Conservation (phyloP, 352 stramenopile genomes). For the Globisporangium rhizosaccharum region DNA sequence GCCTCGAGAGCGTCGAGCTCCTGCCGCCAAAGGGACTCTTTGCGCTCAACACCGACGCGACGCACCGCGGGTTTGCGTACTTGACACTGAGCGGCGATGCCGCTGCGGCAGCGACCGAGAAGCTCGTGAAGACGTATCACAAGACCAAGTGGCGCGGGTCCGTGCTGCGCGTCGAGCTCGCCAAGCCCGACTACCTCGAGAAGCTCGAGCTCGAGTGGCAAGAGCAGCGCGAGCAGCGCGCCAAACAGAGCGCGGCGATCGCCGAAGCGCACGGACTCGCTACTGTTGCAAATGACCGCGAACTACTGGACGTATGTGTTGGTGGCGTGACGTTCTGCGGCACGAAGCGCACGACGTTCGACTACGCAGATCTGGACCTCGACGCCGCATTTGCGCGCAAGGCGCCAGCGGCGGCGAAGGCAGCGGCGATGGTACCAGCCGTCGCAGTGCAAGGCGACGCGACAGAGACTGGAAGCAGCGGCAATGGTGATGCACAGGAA, state of each 20-base stretch:
- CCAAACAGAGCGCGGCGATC: conserved; percentile 1
- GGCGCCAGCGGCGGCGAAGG: background rate
- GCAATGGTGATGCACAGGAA: background rate
- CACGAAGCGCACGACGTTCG: conserved; percentile 19
- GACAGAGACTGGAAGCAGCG: conserved; percentile 5
- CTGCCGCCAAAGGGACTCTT: conserved; percentile 19
- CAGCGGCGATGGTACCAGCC: background rate
- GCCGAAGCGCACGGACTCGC: conserved; percentile 5
- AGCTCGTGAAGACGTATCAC: conserved; percentile 61
- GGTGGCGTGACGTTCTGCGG: conserved; percentile 24
- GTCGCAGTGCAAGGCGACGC: background rate
- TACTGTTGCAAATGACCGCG: background rate
- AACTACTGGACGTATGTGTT: conserved; percentile 13
- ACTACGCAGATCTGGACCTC: conserved; percentile 13
- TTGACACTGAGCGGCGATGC: conserved; percentile 35
- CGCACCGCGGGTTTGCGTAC: conserved; percentile 53
- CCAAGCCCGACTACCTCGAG: conserved; percentile 39
- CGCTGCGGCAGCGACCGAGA: conserved; percentile 23
- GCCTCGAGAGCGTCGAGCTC: conserved; percentile 37
- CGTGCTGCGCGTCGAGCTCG: conserved; percentile 53
- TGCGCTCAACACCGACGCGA: conserved; percentile 9
- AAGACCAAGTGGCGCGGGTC: conserved; percentile 67
- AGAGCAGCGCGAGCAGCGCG: conserved; percentile 3
- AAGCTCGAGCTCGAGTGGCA: conserved; percentile 40
- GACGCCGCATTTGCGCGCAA: conserved; percentile 1